Evolutionary conservation across 257 asterid genomes (phyloP).

Genomic region (Parsonsia alboflavescens): DNA sequence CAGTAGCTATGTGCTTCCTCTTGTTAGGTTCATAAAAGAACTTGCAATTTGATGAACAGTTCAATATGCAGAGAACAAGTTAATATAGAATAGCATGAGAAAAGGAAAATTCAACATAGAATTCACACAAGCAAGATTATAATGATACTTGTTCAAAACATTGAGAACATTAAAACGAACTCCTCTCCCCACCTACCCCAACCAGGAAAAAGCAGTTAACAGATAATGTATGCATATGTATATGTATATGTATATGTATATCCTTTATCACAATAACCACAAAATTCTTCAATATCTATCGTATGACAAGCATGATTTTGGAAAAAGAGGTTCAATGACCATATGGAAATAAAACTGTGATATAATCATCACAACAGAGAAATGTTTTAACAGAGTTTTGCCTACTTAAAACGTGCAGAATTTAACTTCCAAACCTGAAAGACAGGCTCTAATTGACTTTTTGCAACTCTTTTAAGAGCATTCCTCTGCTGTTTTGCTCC

Average conservation of each 20-base stretch:
- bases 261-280: neutral
- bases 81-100: neutral
- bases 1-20: neutral
- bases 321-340: neutral
- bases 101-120: too few relatives aligned
- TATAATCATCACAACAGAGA: neutral
- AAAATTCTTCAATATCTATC: neutral
- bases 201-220: neutral
- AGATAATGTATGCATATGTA: neutral
- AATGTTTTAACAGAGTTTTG: neutral
- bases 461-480: slow-evolving; percentile 68
- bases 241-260: neutral
- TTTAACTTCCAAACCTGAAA: slow-evolving; percentile 50
- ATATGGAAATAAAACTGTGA: neutral
- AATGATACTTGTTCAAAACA: neutral
- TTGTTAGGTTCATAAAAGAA: neutral
- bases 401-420: neutral
- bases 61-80: neutral
- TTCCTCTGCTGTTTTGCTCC: slow-evolving; percentile 92
- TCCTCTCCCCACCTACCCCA: neutral
- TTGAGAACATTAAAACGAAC: neutral
- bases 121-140: neutral
- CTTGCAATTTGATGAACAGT: neutral
- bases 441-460: slow-evolving; percentile 60
- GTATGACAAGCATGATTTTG: neutral